A percentile compares a stretch with the other conserved stretches of the same genome.
Evolutionary conservation across 371 early-diverging fungal genomes (phyloP).

Genomic region (Mortierella sp.): DNA sequence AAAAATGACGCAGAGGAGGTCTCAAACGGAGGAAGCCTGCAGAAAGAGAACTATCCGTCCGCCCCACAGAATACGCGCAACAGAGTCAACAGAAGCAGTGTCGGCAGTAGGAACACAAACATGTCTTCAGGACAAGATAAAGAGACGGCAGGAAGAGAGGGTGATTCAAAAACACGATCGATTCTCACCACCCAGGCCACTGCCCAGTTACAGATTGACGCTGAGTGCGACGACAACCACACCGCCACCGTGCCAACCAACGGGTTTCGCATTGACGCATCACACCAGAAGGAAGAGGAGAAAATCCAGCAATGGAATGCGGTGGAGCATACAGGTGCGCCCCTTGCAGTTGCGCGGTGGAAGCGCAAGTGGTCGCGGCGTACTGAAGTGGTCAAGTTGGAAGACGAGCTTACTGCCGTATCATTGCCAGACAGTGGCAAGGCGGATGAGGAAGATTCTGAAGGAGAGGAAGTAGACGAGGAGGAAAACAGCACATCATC

Average conservation of each 20-base stretch:
- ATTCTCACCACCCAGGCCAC: not conserved
- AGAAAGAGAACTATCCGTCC: not conserved
- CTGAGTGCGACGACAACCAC: not conserved
- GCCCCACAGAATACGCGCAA: not conserved
- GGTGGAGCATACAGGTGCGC: not conserved
- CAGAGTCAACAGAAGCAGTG: not conserved
- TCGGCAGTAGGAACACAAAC: not conserved
- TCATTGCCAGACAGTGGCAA: constrained; percentile 16
- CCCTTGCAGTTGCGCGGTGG: not conserved
- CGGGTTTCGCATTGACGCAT: not conserved
- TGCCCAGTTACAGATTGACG: not conserved
- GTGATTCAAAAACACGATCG: not conserved
- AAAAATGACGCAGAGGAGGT: not conserved
- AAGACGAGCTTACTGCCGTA: not conserved
- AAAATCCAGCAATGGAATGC: not conserved
- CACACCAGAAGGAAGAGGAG: not conserved
- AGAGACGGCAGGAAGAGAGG: too few species aligned
- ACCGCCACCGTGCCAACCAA: not conserved
- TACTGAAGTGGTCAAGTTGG: constrained; percentile 12
- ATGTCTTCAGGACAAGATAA: not conserved
- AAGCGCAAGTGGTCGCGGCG: constrained; percentile 28
- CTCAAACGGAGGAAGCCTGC: not conserved
- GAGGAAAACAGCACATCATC: not conserved
- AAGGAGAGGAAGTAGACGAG: constrained; percentile 14
- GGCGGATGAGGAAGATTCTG: constrained; percentile 19